phyloP scores from a whole-genome alignment of 2,329 filamentous ascomycete species.

The Torrubiella hemipterigena region DNA sequence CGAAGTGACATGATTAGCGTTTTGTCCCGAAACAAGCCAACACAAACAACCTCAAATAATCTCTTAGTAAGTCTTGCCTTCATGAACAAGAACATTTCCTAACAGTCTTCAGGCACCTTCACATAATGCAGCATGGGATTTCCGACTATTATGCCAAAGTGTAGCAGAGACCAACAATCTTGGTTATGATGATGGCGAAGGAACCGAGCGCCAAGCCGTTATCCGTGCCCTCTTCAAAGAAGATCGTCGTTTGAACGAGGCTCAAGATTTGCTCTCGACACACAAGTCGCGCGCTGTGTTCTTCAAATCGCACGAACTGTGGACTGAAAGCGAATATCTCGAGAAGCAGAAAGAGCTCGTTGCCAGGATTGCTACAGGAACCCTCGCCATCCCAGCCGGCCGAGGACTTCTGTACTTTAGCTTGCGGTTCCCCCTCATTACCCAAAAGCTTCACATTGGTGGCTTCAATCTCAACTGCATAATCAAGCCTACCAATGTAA shows the following conservation, averaged over 20 bases:
- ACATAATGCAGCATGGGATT: constrained; percentile 60
- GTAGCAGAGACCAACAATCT: constrained; percentile 47
- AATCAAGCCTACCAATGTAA: constrained; percentile 85
- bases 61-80: constrained; percentile 29
- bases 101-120: constrained; percentile 36
- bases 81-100: too few species aligned
- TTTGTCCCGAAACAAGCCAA: constrained; percentile 29
- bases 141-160: constrained; percentile 63
- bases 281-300: constrained; percentile 69
- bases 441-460: constrained; percentile 79
- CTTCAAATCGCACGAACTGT: constrained; percentile 60
- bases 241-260: constrained; percentile 81
- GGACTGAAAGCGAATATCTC: constrained; percentile 76
- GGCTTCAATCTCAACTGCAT: constrained; percentile 88
- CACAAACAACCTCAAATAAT: constrained; percentile 20
- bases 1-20: constrained; percentile 69
- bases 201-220: constrained; percentile 71
- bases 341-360: constrained; percentile 89
- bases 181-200: constrained; percentile 65
- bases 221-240: constrained; percentile 84
- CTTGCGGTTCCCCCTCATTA: constrained; percentile 75
- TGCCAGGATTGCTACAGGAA: constrained; percentile 74
- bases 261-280: constrained; percentile 73
- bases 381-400: constrained; percentile 78
- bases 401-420: constrained; percentile 82